Conservation (phyloP, 352 stramenopile species). For the Peronospora farinosa region DNA sequence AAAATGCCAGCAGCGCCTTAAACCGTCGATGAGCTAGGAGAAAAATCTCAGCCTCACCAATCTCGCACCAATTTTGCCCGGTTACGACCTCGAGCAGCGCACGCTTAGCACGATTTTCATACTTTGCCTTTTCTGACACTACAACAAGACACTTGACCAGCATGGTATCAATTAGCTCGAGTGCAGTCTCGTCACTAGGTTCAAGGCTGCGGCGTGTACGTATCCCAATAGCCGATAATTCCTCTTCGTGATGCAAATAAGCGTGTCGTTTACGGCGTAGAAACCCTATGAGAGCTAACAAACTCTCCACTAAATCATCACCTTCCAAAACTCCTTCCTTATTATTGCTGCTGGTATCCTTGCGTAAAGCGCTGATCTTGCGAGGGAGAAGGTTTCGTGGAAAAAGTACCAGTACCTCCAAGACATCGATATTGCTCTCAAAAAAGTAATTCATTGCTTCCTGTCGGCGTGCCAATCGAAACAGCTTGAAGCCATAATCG, state of each 20-base stretch:
- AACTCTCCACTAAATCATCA: slow-evolving; percentile 42
- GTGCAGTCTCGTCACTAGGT: slow-evolving; percentile 19
- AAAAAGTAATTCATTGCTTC: slow-evolving; percentile 62
- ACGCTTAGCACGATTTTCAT: slow-evolving; percentile 31
- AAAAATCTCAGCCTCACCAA: slow-evolving; percentile 72
- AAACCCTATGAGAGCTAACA: slow-evolving; percentile 51
- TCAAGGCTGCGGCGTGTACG: slow-evolving; percentile 4
- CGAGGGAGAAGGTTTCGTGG: slow-evolving; percentile 65
- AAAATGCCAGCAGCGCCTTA: slow-evolving; percentile 61
- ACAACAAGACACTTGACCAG: slow-evolving; percentile 78
- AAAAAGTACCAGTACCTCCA: slow-evolving; percentile 64
- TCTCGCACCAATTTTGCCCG: slow-evolving; percentile 54
- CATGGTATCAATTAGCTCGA: slow-evolving; percentile 73
- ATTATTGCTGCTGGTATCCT: slow-evolving; percentile 24
- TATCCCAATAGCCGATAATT: slow-evolving; percentile 1
- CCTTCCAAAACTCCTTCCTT: slow-evolving; percentile 29
- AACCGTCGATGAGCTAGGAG: slow-evolving; percentile 59
- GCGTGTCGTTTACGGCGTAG: slow-evolving; percentile 38
- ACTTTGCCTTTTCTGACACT: slow-evolving; percentile 40
- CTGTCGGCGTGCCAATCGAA: slow-evolving; percentile 24
- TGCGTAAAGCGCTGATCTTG: slow-evolving; percentile 28
- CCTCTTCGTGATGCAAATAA: slow-evolving; percentile 15
- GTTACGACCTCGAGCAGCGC: slow-evolving; percentile 53
- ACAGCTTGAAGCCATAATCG: slow-evolving; percentile 54
- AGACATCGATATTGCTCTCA: slow-evolving; percentile 38